Conservation (phyloP, 73 alveolate species). For the Loxodes magnus region DNA sequence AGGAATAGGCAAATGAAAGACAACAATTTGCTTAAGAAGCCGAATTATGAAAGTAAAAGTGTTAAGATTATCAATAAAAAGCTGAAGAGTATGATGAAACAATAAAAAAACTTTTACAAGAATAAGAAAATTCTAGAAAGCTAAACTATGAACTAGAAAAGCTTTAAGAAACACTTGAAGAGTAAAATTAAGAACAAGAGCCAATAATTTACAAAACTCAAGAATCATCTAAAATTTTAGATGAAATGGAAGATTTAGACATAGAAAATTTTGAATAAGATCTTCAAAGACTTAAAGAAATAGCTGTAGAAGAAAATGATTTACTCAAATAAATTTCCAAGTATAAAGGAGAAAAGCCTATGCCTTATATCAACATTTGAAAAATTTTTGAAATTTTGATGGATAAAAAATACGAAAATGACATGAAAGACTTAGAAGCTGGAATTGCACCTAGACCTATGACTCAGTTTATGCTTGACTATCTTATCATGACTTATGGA, state of each 20-base stretch:
- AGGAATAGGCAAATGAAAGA: too few species aligned
- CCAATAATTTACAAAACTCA: neutral
- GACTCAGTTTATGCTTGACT: conserved; percentile 7
- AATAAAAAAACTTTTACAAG: neutral
- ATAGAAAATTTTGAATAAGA: neutral
- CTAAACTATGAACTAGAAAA: neutral
- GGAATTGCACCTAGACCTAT: conserved; percentile 4
- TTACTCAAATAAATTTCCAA: neutral
- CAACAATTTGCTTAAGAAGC: too few species aligned
- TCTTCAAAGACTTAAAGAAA: neutral
- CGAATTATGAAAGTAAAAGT: too few species aligned
- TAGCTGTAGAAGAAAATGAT: neutral
- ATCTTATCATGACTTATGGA: conserved; percentile 1
- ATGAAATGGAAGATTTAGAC: neutral
- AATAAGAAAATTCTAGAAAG: neutral
- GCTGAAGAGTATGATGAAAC: neutral
- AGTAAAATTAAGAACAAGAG: neutral
- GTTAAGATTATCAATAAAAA: too few species aligned
- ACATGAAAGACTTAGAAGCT: conserved; percentile 4
- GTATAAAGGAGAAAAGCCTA: conserved; percentile 6
- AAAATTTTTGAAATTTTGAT: conserved; percentile 9
- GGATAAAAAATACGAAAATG: neutral
- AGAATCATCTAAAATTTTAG: neutral
- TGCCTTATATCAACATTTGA: conserved; percentile 1
- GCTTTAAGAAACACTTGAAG: neutral